phyloP scores from a whole-genome alignment of 1,284 basidiomycete species.

The Puccinia coronata region DNA sequence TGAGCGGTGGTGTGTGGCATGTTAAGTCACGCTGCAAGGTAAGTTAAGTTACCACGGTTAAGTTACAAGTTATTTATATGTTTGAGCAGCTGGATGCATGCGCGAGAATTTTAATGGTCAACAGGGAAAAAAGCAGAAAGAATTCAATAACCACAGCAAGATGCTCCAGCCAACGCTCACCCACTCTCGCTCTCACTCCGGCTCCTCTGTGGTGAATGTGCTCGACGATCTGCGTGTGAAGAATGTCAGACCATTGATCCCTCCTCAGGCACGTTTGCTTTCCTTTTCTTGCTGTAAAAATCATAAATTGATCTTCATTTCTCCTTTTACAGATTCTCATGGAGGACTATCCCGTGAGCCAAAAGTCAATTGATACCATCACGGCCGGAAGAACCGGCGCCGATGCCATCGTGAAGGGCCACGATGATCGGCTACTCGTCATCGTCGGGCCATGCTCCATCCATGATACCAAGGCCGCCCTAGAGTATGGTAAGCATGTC shows the following conservation, averaged over 20 bases:
- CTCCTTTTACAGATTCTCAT: slow-evolving; percentile 20
- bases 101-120: too few species aligned
- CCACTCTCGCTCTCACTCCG: slow-evolving; percentile 30
- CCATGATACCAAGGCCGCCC: slow-evolving; percentile 29
- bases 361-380: slow-evolving; percentile 58
- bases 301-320: too few species aligned
- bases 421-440: slow-evolving; percentile 84
- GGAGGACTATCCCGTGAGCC: slow-evolving; percentile 10
- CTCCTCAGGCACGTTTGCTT: slow-evolving; percentile 57
- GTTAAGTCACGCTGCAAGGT: too few species aligned
- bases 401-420: slow-evolving; percentile 76
- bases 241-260: slow-evolving; percentile 80
- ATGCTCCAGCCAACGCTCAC: slow-evolving; percentile 12
- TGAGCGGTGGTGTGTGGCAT: too few species aligned
- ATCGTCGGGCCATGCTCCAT: slow-evolving; percentile 76
- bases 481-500: slow-evolving; percentile 32
- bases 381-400: slow-evolving; percentile 3
- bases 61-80: too few species aligned
- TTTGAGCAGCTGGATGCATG: too few species aligned
- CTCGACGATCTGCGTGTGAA: slow-evolving; percentile 84
- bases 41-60: too few species aligned
- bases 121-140: background rate
- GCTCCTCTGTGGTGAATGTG: slow-evolving; percentile 43
- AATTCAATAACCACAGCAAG: background rate
- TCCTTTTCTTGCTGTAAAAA: background rate